Evolutionary conservation across 768 basidiomycete genomes (phyloP).

Genomic region (Lyophyllum shimeji): DNA sequence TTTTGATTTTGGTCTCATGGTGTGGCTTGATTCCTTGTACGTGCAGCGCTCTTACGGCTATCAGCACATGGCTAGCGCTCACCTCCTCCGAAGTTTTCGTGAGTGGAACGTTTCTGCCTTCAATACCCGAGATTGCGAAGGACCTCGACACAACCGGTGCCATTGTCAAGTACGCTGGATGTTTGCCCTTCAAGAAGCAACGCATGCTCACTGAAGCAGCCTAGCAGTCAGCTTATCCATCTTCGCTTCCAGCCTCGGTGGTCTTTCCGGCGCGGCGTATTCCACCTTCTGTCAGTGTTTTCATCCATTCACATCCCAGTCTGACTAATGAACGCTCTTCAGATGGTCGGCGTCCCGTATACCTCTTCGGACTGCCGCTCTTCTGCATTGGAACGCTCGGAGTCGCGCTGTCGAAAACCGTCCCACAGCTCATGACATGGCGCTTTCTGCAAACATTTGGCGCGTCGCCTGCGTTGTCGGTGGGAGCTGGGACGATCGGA

Average conservation of each 20-base stretch:
- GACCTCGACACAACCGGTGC: conserved; percentile 11
- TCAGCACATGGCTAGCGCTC: background rate
- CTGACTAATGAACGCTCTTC: background rate
- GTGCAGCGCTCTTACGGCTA: background rate
- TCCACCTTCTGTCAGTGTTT: conserved; percentile 21
- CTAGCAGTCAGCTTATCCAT: conserved; percentile 1
- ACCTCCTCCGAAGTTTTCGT: conserved; percentile 6
- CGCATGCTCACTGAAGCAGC: background rate
- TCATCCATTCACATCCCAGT: background rate
- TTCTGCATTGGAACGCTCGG: conserved; percentile 49
- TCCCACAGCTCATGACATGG: conserved; percentile 46
- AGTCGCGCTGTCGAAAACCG: conserved; percentile 37
- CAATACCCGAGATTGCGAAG: conserved; percentile 15
- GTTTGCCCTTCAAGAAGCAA: background rate
- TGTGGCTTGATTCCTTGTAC: conserved; percentile 15
- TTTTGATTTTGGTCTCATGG: conserved; percentile 16
- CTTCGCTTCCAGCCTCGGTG: background rate
- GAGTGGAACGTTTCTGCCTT: conserved; percentile 14
- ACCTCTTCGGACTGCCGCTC: conserved; percentile 51
- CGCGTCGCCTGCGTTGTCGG: conserved; percentile 47
- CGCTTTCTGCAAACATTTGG: conserved; percentile 60
- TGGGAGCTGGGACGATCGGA: conserved; percentile 54
- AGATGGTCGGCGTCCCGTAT: conserved; percentile 58
- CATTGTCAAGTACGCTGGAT: conserved; percentile 13
- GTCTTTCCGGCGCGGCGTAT: background rate